These are phyloP conservation scores for Eucalyptus viminalis DNA, from an alignment of 345 rosid species.

Conservation along the genomic window DNA sequence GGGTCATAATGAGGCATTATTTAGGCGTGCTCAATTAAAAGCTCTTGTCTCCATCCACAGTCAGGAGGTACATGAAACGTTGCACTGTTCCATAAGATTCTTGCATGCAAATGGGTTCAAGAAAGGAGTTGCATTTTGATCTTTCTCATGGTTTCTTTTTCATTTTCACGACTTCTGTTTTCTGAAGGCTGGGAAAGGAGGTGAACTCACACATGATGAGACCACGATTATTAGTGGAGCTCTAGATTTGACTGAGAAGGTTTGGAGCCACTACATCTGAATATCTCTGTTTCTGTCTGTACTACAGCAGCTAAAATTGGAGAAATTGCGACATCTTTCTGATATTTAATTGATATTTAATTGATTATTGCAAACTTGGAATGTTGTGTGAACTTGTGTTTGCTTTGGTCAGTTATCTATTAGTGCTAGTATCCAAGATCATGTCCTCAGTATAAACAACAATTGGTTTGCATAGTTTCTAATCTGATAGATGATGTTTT, in stretches of 20 bases:
- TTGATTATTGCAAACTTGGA: not conserved
- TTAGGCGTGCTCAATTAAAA: constrained; percentile 93
- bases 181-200: constrained; percentile 92
- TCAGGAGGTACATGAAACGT: not conserved
- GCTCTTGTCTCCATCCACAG: constrained; percentile 73
- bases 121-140: not conserved
- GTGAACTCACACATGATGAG: constrained; percentile 97
- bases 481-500: not conserved
- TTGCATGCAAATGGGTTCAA: not conserved
- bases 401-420: not conserved
- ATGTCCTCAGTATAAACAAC: not conserved
- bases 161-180: constrained; percentile 9
- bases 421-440: not conserved
- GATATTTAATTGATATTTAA: not conserved
- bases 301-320: not conserved
- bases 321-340: not conserved
- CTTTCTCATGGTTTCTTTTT: not conserved
- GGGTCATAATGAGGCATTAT: constrained; percentile 85
- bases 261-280: not conserved
- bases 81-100: not conserved
- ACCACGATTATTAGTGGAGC: constrained; percentile 96
- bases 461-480: not conserved
- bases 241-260: constrained; percentile 91
- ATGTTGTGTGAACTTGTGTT: not conserved
- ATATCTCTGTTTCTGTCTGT: not conserved